Conservation (phyloP, 2,329 filamentous ascomycete genomes). For the Neonectria coccinea region DNA sequence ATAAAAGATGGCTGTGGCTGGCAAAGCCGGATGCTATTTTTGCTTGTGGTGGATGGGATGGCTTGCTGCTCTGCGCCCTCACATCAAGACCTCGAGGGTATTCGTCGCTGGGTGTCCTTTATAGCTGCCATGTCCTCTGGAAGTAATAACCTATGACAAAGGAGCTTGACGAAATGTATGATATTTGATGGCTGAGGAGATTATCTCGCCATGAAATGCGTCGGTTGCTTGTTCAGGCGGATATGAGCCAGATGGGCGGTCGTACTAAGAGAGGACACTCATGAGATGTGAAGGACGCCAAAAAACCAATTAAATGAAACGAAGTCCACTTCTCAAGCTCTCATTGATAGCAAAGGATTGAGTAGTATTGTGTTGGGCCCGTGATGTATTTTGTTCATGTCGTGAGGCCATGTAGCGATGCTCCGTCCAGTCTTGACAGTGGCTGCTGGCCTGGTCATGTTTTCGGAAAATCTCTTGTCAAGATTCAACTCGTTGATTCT, state of each 20-base stretch:
- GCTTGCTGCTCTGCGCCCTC: background rate
- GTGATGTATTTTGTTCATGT: background rate
- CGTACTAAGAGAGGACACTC: background rate
- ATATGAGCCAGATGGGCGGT: background rate
- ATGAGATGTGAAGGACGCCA: constrained; percentile 4
- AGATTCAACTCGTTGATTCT: background rate
- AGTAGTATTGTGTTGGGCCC: no score
- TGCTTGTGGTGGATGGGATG: background rate
- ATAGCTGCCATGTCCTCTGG: background rate
- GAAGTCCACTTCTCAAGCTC: background rate
- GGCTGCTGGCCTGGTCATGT: background rate
- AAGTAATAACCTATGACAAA: background rate
- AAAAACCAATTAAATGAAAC: constrained; percentile 10
- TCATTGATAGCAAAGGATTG: background rate
- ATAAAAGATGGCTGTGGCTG: constrained; percentile 22
- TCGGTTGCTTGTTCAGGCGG: background rate
- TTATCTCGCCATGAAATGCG: background rate
- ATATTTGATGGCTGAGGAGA: background rate
- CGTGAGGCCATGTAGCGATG: background rate
- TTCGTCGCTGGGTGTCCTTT: background rate
- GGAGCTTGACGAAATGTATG: background rate
- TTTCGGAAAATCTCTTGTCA: constrained; percentile 8
- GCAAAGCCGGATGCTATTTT: constrained; percentile 7
- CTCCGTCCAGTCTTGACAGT: background rate
- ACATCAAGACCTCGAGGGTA: background rate